phyloP scores from a whole-genome alignment of 164 flowering plant genomes.

The Malania oleifera region DNA sequence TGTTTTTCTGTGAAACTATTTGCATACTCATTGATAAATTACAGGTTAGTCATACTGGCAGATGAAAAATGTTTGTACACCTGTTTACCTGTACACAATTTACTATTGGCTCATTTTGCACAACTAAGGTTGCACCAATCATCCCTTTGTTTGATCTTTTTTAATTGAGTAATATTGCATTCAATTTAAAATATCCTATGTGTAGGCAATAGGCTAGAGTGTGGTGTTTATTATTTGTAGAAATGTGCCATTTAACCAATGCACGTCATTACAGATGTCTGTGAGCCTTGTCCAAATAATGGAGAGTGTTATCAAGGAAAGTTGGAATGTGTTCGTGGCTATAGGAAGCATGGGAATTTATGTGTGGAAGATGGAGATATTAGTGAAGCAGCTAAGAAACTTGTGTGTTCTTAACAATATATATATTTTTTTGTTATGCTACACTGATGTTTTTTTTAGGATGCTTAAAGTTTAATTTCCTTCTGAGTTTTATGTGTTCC shows the following conservation, averaged over 20 bases:
- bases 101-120: neutral
- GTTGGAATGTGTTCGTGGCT: slow-evolving; percentile 70
- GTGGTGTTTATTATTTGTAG: neutral
- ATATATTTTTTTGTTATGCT: slow-evolving; percentile 6
- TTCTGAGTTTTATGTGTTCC: neutral
- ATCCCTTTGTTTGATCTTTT: neutral
- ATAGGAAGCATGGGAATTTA: slow-evolving; percentile 50
- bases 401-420: slow-evolving; percentile 46
- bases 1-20: no score
- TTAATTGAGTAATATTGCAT: neutral
- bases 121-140: no score
- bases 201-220: neutral
- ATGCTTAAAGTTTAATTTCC: neutral
- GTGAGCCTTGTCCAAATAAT: slow-evolving; percentile 83
- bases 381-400: slow-evolving; percentile 58
- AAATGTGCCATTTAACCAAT: slow-evolving; percentile 8
- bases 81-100: neutral
- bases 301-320: slow-evolving; percentile 66
- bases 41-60: neutral
- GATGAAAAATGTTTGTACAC: neutral
- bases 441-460: neutral
- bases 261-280: slow-evolving; percentile 41
- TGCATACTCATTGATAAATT: neutral
- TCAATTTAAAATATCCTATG: neutral
- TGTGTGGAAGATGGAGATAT: slow-evolving; percentile 87